Evolutionary conservation across 495 filamentous ascomycete species (phyloP), one percentile per base, ranked within the genome.

Genomic region (Aspergillus nidulans): DNA sequence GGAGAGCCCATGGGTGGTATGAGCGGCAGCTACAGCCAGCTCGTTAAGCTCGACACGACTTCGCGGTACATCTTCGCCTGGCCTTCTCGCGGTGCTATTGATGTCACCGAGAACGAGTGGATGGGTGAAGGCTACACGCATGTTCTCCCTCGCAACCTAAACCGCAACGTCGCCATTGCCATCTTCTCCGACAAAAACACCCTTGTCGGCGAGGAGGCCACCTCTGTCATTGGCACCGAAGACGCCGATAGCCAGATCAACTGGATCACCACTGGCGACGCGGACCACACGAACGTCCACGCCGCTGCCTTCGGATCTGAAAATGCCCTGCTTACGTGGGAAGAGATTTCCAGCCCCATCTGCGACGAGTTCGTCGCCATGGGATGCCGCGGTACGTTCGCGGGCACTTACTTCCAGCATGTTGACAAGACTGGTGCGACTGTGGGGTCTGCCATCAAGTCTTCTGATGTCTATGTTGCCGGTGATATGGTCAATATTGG

Each of bases 1-100:
- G 73, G 73, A n/a, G 79, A 82, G 55, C 66, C 79, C 24, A 78
- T 82, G 76, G 79, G 79, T 34, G 80, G 79, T 15, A 83, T 81
- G 79, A 68, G 68, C 13, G 80, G 80, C 28, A 77, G 75, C 21
- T 81, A 81, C 59, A 77, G 72, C 55, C 65, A 61, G 15, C 72
- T 83, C 26, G 74, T 77, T 16, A 67, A 68, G 4, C 79, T 81
- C 56, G 61, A 59, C 4, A 68, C 70, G 20, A 67, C 64, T 2
- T 70, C 62, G 1, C 47, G 63, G 26, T 82, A 81, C 52, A 76
- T 81, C 64, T 80, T 81, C 48, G 64, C 76, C 10, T 82, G 79
- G 79, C 72, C 76, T 8, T 76, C 75, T 1, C 75, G 79, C 6
- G 78, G 79, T 25, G 75, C 76, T n/a, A 60, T 76, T 2, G 70